phyloP scores from a whole-genome alignment of 2,329 filamentous ascomycete genomes.

The Cladobotryum protrusum region DNA sequence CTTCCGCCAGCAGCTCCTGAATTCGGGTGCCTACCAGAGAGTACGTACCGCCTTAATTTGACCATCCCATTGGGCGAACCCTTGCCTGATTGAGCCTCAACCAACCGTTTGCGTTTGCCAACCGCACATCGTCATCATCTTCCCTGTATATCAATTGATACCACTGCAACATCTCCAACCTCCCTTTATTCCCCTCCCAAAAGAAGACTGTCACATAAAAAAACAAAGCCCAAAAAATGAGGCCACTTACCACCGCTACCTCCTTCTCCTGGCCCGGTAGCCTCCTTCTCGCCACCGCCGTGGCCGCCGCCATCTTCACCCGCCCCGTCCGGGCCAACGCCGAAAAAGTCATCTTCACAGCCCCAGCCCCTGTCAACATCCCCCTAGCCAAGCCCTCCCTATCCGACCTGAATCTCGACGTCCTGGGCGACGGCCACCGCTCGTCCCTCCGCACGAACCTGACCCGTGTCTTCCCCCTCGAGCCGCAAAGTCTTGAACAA shows the following conservation, averaged over 20 bases:
- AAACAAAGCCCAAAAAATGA: not conserved
- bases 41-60: no score
- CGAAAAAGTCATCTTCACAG: slow-evolving; percentile 86
- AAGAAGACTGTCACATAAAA: no score
- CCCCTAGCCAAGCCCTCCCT: slow-evolving; percentile 33
- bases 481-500: slow-evolving; percentile 25
- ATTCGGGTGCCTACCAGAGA: no score
- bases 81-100: not conserved
- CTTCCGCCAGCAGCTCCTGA: no score
- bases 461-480: slow-evolving; percentile 59
- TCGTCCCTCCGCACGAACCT: slow-evolving; percentile 57
- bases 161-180: not conserved
- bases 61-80: not conserved
- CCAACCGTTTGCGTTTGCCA: not conserved
- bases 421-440: slow-evolving; percentile 52
- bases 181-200: not conserved
- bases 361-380: slow-evolving; percentile 52
- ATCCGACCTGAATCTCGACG: slow-evolving; percentile 55
- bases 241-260: not conserved
- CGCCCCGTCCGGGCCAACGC: slow-evolving; percentile 57
- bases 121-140: not conserved
- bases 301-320: slow-evolving; percentile 13
- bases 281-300: slow-evolving; percentile 5
- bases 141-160: not conserved
- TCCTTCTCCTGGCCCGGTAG: not conserved